Conservation (phyloP, 495 filamentous ascomycete genomes). For the Penicillium coprophilum region DNA sequence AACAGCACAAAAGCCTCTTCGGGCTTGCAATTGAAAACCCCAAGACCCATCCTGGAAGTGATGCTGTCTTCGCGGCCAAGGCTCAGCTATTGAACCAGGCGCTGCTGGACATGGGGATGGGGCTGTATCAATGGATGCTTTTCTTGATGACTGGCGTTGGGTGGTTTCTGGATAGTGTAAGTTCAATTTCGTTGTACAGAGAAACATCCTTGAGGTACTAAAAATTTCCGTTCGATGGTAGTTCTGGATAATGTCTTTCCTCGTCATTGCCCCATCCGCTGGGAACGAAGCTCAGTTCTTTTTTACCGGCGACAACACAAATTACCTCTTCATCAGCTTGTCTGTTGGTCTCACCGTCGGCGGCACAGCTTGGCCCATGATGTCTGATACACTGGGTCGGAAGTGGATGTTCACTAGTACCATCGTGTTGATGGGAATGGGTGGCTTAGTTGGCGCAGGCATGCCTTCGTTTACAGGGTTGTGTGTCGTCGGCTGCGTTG, state of each 20-base stretch:
- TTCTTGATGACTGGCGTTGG: constrained; percentile 73
- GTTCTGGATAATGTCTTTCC: constrained; percentile 24
- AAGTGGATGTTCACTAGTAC: constrained; percentile 28
- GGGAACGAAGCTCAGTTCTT: constrained; percentile 16
- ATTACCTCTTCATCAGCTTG: constrained; percentile 17
- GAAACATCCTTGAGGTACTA: no score
- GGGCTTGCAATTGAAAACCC: constrained; percentile 11
- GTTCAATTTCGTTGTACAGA: not conserved
- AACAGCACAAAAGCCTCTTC: constrained; percentile 12
- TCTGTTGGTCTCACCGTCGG: constrained; percentile 27
- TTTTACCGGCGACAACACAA: constrained; percentile 15
- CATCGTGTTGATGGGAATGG: constrained; percentile 26
- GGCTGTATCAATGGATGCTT: constrained; percentile 72
- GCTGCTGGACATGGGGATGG: constrained; percentile 72
- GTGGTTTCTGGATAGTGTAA: constrained; percentile 55
- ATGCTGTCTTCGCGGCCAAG: constrained; percentile 38
- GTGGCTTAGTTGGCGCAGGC: constrained; percentile 29
- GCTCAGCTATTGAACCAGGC: constrained; percentile 51
- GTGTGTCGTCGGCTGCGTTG: constrained; percentile 22
- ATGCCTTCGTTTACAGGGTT: constrained; percentile 26
- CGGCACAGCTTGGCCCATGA: constrained; percentile 26
- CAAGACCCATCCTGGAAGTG: constrained; percentile 13
- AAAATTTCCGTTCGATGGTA: not conserved
- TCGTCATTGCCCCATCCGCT: constrained; percentile 21
- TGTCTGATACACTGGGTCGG: constrained; percentile 27